Evolutionary conservation across 257 asterid genomes (phyloP), one percentile per base, ranked within the genome.

Genomic region (Gentiana macrophylla): DNA sequence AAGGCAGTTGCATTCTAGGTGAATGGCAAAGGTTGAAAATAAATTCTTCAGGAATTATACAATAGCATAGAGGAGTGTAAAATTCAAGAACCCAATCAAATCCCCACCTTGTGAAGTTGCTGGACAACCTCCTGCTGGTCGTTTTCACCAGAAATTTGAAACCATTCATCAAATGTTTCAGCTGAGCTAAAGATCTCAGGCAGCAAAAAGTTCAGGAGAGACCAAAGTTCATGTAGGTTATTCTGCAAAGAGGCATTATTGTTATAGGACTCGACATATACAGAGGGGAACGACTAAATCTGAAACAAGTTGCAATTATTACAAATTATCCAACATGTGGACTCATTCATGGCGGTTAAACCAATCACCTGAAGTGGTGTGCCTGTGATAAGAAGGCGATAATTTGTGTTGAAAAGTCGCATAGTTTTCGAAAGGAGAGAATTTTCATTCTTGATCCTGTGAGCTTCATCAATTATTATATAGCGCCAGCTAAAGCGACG

Each of bases 61-160:
- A 41, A 1, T 7, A 41, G 46, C 46, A 41, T 3, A 10, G 46
- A 4, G 24, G 24, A 24, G 24, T 24, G 24, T 24, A 24, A 24
- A 41, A 41, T 5, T 10, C 9, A 1, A 7, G 8, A 41, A 41
- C 5, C 46, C 46, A 41, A 41, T 10, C 9, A 10, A 41, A 41
- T 41, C 5, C 59, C 10, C 75, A 92, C 99, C 99, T 88, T 92
- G 85, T 92, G 99, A 72, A 92, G 99, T 74, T 92, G 99, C 72
- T 92, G 99, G 62, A 92, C 99, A 68, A 92, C 99, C 77, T 92
- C 99, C 77, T 92, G 95, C 79, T 92, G 95, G 61, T 92, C 97
- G 74, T 88, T 92, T 4, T 92, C 99, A 60, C 94, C 97, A 62
- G 99, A 92, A 55, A 92, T 92, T 77, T 92, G 99, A 77, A 92